Conservation (phyloP, 345 rosid species). For the Theobroma cacao region DNA sequence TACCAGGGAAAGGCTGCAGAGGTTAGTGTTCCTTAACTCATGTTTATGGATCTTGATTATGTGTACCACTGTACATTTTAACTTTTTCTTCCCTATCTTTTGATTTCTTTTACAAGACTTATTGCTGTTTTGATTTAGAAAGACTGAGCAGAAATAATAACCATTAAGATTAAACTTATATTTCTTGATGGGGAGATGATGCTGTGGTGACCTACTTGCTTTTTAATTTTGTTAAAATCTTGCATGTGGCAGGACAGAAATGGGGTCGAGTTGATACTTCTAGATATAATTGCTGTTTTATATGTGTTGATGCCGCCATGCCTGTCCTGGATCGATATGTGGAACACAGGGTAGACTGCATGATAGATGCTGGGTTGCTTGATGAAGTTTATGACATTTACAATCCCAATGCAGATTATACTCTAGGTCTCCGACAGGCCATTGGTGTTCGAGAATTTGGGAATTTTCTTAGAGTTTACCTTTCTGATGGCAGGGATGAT, state of each 20-base stretch:
- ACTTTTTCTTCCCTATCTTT: background rate
- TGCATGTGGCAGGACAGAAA: slow-evolving; percentile 84
- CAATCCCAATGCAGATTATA: slow-evolving; percentile 57
- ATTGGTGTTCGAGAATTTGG: slow-evolving; percentile 92
- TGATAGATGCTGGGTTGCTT: slow-evolving; percentile 80
- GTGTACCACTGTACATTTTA: background rate
- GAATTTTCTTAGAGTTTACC: slow-evolving; percentile 44
- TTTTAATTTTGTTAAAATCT: slow-evolving; percentile 22
- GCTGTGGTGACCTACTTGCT: background rate
- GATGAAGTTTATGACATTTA: slow-evolving; percentile 74
- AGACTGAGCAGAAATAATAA: background rate
- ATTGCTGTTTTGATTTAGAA: background rate
- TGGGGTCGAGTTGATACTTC: slow-evolving; percentile 73
- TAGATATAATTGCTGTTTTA: slow-evolving; percentile 71
- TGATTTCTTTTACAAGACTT: background rate
- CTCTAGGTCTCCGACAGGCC: slow-evolving; percentile 84
- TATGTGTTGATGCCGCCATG: slow-evolving; percentile 68
- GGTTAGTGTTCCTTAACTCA: slow-evolving; percentile 48
- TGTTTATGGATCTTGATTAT: background rate
- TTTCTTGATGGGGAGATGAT: background rate
- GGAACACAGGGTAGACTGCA: slow-evolving; percentile 76
- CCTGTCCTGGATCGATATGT: slow-evolving; percentile 67
- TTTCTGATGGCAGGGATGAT: slow-evolving; percentile 16
- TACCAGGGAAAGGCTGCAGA: slow-evolving; percentile 63
- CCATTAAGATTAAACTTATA: background rate